Evolutionary conservation across 2,329 filamentous ascomycete species (phyloP).

Genomic region (Helicocarpus griseus): DNA sequence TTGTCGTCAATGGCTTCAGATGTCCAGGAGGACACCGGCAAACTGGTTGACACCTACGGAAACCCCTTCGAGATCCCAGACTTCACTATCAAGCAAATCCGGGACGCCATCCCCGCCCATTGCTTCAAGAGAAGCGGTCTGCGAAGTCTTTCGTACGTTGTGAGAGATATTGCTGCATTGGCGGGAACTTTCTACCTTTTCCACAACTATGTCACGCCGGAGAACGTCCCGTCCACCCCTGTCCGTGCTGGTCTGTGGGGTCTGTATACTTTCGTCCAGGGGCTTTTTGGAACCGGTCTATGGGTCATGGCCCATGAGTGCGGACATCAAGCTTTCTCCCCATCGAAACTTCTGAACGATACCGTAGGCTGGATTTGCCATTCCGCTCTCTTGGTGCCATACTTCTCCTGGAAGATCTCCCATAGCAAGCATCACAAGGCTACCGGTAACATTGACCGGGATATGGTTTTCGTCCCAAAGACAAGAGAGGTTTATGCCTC

Average conservation of each 20-base stretch:
- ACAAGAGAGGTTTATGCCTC: conserved; percentile 73
- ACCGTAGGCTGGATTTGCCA: conserved; percentile 86
- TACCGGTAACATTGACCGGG: conserved; percentile 90
- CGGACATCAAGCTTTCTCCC: conserved; percentile 90
- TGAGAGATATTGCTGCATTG: conserved; percentile 65
- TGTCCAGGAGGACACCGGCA: conserved; percentile 38
- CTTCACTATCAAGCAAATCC: conserved; percentile 95
- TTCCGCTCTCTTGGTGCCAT: conserved; percentile 81
- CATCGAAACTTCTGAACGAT: conserved; percentile 86
- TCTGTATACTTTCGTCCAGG: conserved; percentile 72
- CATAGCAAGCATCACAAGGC: conserved; percentile 99
- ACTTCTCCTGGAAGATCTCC: conserved; percentile 99
- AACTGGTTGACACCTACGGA: conserved; percentile 83
- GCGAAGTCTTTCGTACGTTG: conserved; percentile 70
- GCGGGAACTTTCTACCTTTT: conserved; percentile 74
- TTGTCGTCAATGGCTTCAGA: conserved; percentile 78
- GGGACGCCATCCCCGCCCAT: conserved; percentile 93
- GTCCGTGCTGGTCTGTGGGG: conserved; percentile 57
- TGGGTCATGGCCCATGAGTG: conserved; percentile 99
- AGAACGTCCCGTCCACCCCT: conserved; percentile 62
- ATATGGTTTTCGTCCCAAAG: conserved; percentile 98
- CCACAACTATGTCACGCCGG: conserved; percentile 81
- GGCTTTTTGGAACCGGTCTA: conserved; percentile 82
- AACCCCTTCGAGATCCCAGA: conserved; percentile 90
- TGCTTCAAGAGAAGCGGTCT: conserved; percentile 82